Base-by-base conservation (phyloP, 331 rosid genomes). In the Cydonia oblonga region DNA sequence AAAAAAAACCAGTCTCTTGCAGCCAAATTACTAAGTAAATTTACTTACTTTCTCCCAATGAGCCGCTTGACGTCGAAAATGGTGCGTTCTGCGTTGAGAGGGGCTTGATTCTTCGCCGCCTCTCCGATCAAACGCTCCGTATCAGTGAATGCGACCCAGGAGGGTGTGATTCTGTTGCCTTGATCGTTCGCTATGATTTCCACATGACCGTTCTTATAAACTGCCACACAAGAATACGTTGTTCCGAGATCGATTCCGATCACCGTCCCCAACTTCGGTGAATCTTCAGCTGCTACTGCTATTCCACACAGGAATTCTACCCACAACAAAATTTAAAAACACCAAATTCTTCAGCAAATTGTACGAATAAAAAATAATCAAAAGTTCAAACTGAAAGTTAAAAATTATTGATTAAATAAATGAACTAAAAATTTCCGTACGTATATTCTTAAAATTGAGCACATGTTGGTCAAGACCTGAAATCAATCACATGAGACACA, bases 81-180 rank as follows among this genome's bases (percentile, higher is more conserved):
- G 0, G 86, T 87, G 64, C 86, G 86, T 26, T 87, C 84, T 1
- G 86, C 70, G 71, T 87, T 87, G 23, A 81, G 83, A 69, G 92
- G 73, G 1, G 89, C 92, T 79, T 87, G 89, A 20, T 85, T 87
- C 82, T 83, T 87, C 0, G 92, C 89, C 1, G 92, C 89, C 81
- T 87, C 92, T 69, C 87, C 89, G 9, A 87, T 83, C 67, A 85
- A 38, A 73, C 92, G 86, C 79, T 83, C 92, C 0, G 82, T 68
- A 23, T 87, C 89, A 2, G 89, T 80, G 83, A 87, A 84, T 18
- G 91, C 85, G 0, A 87, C 91, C 91, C 89, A 84, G 2, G 89
- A 87, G 68, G 89, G 87, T 38, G 89, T 87, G 68, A 84, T 82
- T 74, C 89, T 78, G 49, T 87, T 87, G 23, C 92, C 89, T 51